Percentiles rank a stretch among this genome's conserved stretches.
These are phyloP conservation scores for Metschnikowia shivogae DNA, from an alignment of 805 yeast genomes.

Conservation along the genomic window DNA sequence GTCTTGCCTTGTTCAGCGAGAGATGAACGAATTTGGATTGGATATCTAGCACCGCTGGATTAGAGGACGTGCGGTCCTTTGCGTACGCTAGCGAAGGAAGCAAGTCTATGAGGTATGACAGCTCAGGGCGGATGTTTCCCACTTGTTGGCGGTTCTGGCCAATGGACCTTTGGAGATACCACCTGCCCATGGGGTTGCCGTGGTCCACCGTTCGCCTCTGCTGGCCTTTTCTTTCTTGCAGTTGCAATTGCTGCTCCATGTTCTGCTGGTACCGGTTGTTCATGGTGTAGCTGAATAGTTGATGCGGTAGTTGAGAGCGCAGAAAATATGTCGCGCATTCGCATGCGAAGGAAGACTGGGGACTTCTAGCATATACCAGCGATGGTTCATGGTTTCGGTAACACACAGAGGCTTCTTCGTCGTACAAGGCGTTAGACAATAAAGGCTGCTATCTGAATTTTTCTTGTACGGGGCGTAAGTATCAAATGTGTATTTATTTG, in stretches of 20 bases:
- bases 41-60: constrained; percentile 52
- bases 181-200: constrained; percentile 68
- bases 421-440: no score
- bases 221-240: constrained; percentile 48
- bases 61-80: constrained; percentile 26
- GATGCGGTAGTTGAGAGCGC: no score
- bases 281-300: not conserved
- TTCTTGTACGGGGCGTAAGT: no score
- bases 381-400: no score
- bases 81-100: constrained; percentile 63
- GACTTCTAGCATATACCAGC: no score
- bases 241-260: constrained; percentile 40
- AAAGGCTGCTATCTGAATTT: no score
- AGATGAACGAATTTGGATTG: constrained; percentile 85
- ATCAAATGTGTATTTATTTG: no score
- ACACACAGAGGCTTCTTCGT: no score
- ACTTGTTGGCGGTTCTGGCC: constrained; percentile 40
- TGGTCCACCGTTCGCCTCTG: constrained; percentile 74
- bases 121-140: constrained; percentile 63
- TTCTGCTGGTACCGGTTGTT: constrained; percentile 21
- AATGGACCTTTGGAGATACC: constrained; percentile 46
- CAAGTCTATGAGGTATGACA: constrained; percentile 58
- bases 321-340: no score
- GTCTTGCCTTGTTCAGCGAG: constrained; percentile 85
- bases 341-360: no score